Percentiles rank a stretch among this genome's conserved stretches.
Conservation (phyloP, 306 rosid genomes). For the Sphenostylis stenocarpa region DNA sequence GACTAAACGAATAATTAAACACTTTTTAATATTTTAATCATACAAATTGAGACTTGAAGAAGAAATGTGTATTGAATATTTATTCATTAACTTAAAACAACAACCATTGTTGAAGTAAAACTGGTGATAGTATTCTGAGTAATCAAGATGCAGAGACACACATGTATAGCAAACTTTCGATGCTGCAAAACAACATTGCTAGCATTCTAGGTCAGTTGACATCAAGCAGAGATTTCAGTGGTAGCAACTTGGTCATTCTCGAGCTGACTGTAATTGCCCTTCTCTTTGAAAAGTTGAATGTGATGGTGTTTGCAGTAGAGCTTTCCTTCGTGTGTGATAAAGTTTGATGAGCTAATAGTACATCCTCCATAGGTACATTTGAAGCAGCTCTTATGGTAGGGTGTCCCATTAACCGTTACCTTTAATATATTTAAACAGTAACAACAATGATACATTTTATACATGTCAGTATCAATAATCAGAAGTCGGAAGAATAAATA, state of each 20-base stretch:
- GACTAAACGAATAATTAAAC: no score
- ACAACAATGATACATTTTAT: not conserved
- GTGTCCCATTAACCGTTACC: conserved; percentile 60
- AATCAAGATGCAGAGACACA: not conserved
- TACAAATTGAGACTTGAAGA: not conserved
- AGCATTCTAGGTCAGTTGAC: not conserved
- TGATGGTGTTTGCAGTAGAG: conserved; percentile 86
- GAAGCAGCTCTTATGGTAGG: conserved; percentile 75
- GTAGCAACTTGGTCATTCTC: conserved; percentile 42
- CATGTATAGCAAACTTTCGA: not conserved
- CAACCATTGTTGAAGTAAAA: not conserved
- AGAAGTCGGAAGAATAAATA: not conserved
- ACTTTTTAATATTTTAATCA: not conserved
- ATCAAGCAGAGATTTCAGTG: conserved; percentile 28
- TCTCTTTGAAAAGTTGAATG: conserved; percentile 82
- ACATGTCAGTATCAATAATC: not conserved
- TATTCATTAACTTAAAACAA: not conserved
- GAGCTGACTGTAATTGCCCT: conserved; percentile 76
- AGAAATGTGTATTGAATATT: not conserved
- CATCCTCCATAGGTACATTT: conserved; percentile 81
- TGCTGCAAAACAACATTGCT: not conserved
- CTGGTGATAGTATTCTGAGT: not conserved
- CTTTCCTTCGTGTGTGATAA: conserved; percentile 71
- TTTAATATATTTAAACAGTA: not conserved
- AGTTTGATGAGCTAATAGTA: conserved; percentile 67